Base-by-base conservation (phyloP, 805 yeast genomes). In the Vanderwaltozyma polyspora region DNA sequence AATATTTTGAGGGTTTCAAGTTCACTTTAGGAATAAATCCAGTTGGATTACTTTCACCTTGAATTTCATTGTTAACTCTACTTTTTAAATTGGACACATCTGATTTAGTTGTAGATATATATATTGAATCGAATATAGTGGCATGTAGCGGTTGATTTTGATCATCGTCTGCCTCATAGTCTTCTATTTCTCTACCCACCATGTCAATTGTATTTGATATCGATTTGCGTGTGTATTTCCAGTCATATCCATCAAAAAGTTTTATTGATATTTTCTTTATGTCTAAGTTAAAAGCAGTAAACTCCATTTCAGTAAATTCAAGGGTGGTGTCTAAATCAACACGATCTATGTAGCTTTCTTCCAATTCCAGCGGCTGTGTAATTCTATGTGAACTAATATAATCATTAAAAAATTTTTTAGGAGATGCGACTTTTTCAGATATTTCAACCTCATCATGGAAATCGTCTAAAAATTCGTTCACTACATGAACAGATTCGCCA, bases 181-280 rank as follows among this genome's bases (percentile, higher is more conserved):
- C 28, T 44, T 32, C 34, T 16, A 55, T 55, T 19, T 56, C 55
- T n/a, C 46, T 62, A 43, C 79, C 85, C 6, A 84, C 70, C 9
- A 70, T 59, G 35, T 69, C 70, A 0, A 87, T 76, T 0, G 83
- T 80, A n/a, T 67, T 70, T 9, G 65, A 62, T 19, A 91, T 77
- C 0, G 76, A 65, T 17, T 64, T 65, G 37, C 94, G 67, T 0
- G 97, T 85, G 28, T 73, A 72, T 36, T 70, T 70, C 93, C 96
- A 86, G 47, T 91, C 97, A 51, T 78, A 91, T 0, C 99, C 99
- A 60, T 91, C 98, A 52, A 71, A 76, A 14, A 89, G 57, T 33
- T 65, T 70, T 2, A 80, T 46, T 1, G 47, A 50, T 0, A 64
- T 55, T 31, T 66, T 66, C 2, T 66, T 38, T 1, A 52, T 48